Percentiles rank a stretch among this genome's conserved stretches.
phyloP scores from a whole-genome alignment of 2,329 filamentous ascomycete genomes.

The Grosmannia serpens region DNA sequence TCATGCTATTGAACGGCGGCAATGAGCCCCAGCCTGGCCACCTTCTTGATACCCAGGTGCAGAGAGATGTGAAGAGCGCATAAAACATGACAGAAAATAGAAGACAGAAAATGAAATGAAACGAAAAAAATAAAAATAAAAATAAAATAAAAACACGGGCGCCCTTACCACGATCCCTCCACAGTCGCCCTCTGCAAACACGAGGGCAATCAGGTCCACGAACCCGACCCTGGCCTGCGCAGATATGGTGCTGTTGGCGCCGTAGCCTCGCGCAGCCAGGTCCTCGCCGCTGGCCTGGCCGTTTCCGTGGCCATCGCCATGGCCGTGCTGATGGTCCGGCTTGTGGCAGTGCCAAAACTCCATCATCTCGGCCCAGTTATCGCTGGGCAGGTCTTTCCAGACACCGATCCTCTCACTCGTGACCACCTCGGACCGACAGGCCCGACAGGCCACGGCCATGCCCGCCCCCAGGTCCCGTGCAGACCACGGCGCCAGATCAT shows the following conservation, averaged over 20 bases:
- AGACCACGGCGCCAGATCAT: constrained; percentile 38
- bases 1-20: constrained; percentile 35
- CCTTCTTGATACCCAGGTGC: constrained; percentile 48
- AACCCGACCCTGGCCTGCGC: constrained; percentile 59
- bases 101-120: not conserved
- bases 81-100: no score
- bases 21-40: constrained; percentile 31
- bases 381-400: constrained; percentile 92
- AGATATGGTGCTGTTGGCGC: constrained; percentile 63
- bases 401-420: constrained; percentile 26
- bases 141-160: constrained; percentile 7
- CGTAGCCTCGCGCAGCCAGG: constrained; percentile 61
- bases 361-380: constrained; percentile 99
- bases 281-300: constrained; percentile 27
- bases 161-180: constrained; percentile 25
- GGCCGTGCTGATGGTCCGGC: constrained; percentile 36
- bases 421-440: constrained; percentile 28
- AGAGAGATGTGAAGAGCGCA: no score
- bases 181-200: constrained; percentile 61
- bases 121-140: constrained; percentile 2
- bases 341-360: constrained; percentile 99
- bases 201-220: constrained; percentile 68
- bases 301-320: not conserved
- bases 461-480: constrained; percentile 33
- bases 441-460: constrained; percentile 29